Evolutionary conservation across 345 rosid genomes (phyloP), one percentile per base, ranked within the genome.

Genomic region (Turritis glabra): DNA sequence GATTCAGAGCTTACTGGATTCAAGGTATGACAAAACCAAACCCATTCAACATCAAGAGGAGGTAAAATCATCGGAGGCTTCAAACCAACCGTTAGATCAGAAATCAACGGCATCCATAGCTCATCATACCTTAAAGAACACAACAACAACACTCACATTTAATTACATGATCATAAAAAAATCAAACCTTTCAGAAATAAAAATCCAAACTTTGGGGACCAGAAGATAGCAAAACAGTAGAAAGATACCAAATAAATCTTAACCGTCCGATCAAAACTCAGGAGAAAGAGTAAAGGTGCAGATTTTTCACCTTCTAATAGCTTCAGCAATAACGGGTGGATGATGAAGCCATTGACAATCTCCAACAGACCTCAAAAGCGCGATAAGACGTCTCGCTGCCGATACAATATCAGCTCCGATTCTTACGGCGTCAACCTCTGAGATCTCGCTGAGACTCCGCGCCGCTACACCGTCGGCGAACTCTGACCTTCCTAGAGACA

Each of bases 41-140:
- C 90, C 97, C 98, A 93, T 80, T 91, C 97, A 64, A 93, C 59
- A 86, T 93, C 98, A 43, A 93, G 52, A 27, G 98, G 98, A 77
- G 98, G 95, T 32, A 93, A 86, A 44, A 93, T 66, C 82, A 88
- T 71, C 0, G 94, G 89, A 59, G 92, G 85, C 67, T 78, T 74
- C 30, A 84, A 67, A 69, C 87, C 90, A 81, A 72, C 87, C 75
- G 82, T 83, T 75, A 88, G 82, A 86, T 88, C 94, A 80, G 86
- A 80, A 72, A 89, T 80, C 87, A 93, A 80, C 81, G 97, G 98
- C 97, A 93, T 88, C 98, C 98, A 93, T 2, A 93, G 81, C 84
- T 88, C 86, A 30, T 93, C 95, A 60, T 93, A 93, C 88, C 98
- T 44, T 15, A 15, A n/a, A 44, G 4, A 40, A 40, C 44, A 35